Evolutionary conservation across 31 red algal species (phyloP).

Genomic region (Odonthalia washingtoniensis): DNA sequence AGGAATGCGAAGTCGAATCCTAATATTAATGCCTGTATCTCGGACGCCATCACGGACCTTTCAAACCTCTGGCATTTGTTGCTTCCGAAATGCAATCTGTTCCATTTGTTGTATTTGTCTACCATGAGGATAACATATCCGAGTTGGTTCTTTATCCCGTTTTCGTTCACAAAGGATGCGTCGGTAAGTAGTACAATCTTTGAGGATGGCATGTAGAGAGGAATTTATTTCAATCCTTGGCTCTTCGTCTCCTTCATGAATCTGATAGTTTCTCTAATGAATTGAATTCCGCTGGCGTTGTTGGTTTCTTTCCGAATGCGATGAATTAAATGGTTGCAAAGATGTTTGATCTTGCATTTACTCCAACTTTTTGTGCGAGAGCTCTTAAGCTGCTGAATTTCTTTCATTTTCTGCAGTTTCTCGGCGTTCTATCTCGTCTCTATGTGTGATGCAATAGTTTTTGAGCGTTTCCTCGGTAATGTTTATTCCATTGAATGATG

Average conservation of each 20-base stretch:
- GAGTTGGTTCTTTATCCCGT: not conserved
- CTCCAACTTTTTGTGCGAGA: not conserved
- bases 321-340: not conserved
- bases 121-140: constrained; percentile 2
- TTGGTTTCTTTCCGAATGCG: not conserved
- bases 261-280: not conserved
- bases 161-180: not conserved
- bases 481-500: no score
- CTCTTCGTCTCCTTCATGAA: not conserved
- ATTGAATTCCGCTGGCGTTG: not conserved
- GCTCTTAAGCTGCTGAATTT: not conserved
- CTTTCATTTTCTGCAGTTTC: not conserved
- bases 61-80: no score
- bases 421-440: not conserved
- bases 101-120: not conserved
- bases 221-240: not conserved
- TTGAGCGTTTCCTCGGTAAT: not conserved
- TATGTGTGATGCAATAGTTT: not conserved
- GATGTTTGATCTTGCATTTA: not conserved
- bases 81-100: constrained; percentile 26
- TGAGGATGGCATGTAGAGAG: not conserved
- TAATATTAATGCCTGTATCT: not conserved
- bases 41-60: constrained; percentile 20
- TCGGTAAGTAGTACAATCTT: constrained; percentile 3
- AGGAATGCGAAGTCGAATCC: not conserved